Evolutionary conservation across 331 rosid genomes (phyloP), one percentile per base, ranked within the genome.

Genomic region (Phaseolus coccineus): DNA sequence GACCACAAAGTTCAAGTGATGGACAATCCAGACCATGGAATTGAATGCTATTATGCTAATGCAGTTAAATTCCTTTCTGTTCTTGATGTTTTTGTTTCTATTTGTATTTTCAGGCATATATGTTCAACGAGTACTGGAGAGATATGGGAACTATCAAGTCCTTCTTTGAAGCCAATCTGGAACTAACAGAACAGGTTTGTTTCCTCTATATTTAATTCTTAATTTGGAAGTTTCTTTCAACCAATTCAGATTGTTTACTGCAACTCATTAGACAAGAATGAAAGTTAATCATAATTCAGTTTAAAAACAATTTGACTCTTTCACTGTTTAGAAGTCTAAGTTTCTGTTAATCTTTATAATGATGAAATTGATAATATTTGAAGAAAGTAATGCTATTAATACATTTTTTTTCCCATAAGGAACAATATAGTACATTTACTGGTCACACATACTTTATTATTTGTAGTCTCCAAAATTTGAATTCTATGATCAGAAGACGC

Each of bases 141-240:
- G 98, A 92, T 78, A 94, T 94, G 71, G 98, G 97, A 76, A 92
- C 98, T 39, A 82, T 94, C 12, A 88, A 87, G 79, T 91, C 97
- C 50, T 92, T 94, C 77, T 92, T 88, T 67, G 91, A 90, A 76
- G 93, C 98, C 24, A 94, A 91, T 86, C 81, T 94, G 78, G 97
- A 89, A 31, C 88, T 94, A 42, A 92, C 98, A 70, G 93, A 88
- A 48, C 90, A 93, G 94, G 98, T 93, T 73, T 68, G 85, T 80
- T 39, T 8, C 56, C 40, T 55, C 40, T 22, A 12, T 13, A 10
- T 16, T 19, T 57, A 16, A 79, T 31, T 44, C 46, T 15, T 68
- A 28, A 56, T 44, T 42, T 44, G 37, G 37, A 19, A 53, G 59
- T 46, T 13, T 13, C 6, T 66, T 59, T 80, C 2, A 51, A 5